Evolutionary conservation across 202 grass and related monocot genomes (phyloP), one percentile per base, ranked within the genome.

Genomic region (Musa balbisiana): DNA sequence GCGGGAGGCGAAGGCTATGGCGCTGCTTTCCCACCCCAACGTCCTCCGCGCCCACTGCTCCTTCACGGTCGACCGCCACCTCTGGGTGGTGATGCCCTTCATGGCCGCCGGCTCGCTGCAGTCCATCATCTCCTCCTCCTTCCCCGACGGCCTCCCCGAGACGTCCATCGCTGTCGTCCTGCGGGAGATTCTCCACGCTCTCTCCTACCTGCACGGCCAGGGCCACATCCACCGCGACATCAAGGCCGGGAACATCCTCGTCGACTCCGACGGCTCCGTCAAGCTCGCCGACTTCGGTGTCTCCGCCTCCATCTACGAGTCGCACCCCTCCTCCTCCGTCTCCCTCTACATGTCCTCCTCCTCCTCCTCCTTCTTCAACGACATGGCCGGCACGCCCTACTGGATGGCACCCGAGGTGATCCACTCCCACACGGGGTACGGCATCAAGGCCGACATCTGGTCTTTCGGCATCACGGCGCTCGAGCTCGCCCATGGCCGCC

Each of bases 351-450:
- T 83, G 22, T 55, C 70, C 3, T 64, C 49, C 9, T 8, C 78
- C 2, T 52, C 55, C 2, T 86, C 92, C 0, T 89, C 87, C 8
- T 89, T 76, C 85, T 89, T 92, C 76, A 92, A 73, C 71, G 89
- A 92, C 71, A 84, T 96, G 79, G 89, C 89, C 0, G 92, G 92
- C 12, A 96, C 92, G 72, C 89, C 92, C 21, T 92, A 96, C 64
- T 96, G 89, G 92, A 96, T 96, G 92, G 92, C 92, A 5, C 92
- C 92, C 14, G 92, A 96, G 85, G 89, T 96, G 10, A 90, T 96
- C 77, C 92, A 96, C 85, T 96, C 92, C 12, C 92, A 92, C 74
- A 77, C 86, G 21, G 92, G 92, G 2, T 96, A 96, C 74, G 89
- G 89, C n/a, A 82, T 96, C 51, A 96, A 96, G 85, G 92, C 92